Conservation (phyloP, 306 rosid species). For the Vigna reflexopilosa region DNA sequence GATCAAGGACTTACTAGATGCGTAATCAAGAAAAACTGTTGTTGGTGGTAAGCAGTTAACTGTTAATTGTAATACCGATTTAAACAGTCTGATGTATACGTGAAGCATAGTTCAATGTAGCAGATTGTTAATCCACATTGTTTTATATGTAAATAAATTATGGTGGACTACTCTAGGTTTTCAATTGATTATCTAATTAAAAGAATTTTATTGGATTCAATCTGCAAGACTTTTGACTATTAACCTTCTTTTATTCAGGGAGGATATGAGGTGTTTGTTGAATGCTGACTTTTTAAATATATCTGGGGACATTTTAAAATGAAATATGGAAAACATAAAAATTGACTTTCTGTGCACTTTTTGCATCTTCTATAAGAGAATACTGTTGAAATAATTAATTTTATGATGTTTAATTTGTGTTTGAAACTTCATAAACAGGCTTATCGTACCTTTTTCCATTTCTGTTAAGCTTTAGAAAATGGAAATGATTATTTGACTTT, state of each 20-base stretch:
- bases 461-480: constrained; percentile 9
- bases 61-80: background rate
- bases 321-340: background rate
- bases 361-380: background rate
- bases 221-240: background rate
- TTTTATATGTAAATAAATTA: constrained; percentile 15
- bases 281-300: constrained; percentile 3
- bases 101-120: constrained; percentile 19
- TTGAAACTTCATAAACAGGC: background rate
- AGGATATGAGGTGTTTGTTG: background rate
- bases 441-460: constrained; percentile 25
- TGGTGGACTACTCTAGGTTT: constrained; percentile 23
- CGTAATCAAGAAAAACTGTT: background rate
- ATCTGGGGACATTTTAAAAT: background rate
- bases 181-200: constrained; percentile 2
- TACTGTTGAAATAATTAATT: constrained; percentile 16
- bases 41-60: background rate
- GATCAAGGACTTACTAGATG: background rate
- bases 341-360: background rate
- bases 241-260: background rate
- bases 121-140: constrained; percentile 5
- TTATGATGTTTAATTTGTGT: constrained; percentile 17
- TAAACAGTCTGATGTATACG: background rate
- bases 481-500: background rate
- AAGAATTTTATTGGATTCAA: constrained; percentile 9